Base-by-base conservation (phyloP, 1,284 basidiomycete species). In the Volvariella volvacea region DNA sequence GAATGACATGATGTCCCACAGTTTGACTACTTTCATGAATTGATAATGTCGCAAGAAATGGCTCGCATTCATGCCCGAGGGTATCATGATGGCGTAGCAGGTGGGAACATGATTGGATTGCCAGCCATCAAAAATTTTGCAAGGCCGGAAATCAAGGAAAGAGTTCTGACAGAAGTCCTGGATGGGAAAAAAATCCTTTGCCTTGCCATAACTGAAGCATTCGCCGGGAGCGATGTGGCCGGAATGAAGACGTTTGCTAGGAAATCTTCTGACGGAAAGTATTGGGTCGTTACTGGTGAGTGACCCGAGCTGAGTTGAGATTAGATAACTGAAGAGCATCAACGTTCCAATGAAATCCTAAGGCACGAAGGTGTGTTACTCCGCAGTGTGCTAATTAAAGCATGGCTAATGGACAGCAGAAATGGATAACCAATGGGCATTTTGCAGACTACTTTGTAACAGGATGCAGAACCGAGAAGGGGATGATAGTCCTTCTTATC, bases 141-240 rank as follows among this genome's bases (percentile, higher is more conserved):
- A 19, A 66, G 67, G 9, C 68, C 77, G 9, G 80, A 73, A 51
- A 52, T 85, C n/a, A 74, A 78, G 60, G 67, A 76, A 50, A 74
- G 75, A 54, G 63, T 89, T 52, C 67, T 88, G 33, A 73, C 78
- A 36, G 80, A 84, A 28, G 78, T 88, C 1, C 67, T 89, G 31
- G 64, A 68, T 6, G 51, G 52, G 21, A 54, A 52, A 44, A 54
- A 54, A 40, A 41, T 54, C 30, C 47, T 52, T 2, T 79, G 79
- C 50, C 71, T 95, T 37, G 92, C 92, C 31, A 84, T 94, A 48
- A 76, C 74, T 38, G 80, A 83, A 58, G 89, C 92, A 0, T 88
- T 87, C 56, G 92, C 92, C 1, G 91, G 91, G 1, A 88, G 83
- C 44, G 90, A 93, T 55, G 88, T 94, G 12, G 71, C 80, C 50